Evolutionary conservation across 768 basidiomycete genomes (phyloP), one percentile per base, ranked within the genome.

Genomic region (Psilocybe sp.): DNA sequence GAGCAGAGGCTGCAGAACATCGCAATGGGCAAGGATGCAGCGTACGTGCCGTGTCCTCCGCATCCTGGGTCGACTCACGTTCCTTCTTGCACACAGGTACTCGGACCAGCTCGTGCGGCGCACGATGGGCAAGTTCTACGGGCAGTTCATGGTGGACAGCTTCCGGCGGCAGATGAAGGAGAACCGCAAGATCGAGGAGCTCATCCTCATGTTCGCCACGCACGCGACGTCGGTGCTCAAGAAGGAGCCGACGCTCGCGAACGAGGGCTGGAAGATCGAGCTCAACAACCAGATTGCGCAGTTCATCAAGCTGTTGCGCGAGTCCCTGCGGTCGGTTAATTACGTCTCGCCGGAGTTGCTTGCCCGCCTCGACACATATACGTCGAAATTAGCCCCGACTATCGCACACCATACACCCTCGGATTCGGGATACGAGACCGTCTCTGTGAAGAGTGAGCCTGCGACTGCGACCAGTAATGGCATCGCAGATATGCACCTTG

Each of bases 111-210:
- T 93, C 31, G 85, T 94, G 14, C 82, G 96, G 28, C 79, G 92
- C 49, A 92, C 91, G 1, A 88, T 96, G 77, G 95, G 87, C 49
- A 86, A 89, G 32, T 98, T 98, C 68, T 98, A 94, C 64, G 87
- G 87, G 11, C 90, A 92, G 53, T 92, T 90, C 66, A 84, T 86
- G 66, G 84, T 89, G 50, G 88, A 92, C 20, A 78, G 76, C 35
- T 96, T 97, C 74, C 84, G 88, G 50, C 79, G 82, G 33, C 89
- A 94, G 60, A 88, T 98, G 83, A 92, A 92, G 68, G 95, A 98
- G 66, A 95, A 92, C 65, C 81, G 97, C 40, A 97, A 96, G 72
- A 91, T 98, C 35, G 97, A 99, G 70, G 94, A 98, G 55, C 85
- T 99, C 47, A 96, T 99, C 51, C 77, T 99, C 45, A 89, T 90